phyloP scores from a whole-genome alignment of 768 basidiomycete species.

The Phaeotremella skinneri region DNA sequence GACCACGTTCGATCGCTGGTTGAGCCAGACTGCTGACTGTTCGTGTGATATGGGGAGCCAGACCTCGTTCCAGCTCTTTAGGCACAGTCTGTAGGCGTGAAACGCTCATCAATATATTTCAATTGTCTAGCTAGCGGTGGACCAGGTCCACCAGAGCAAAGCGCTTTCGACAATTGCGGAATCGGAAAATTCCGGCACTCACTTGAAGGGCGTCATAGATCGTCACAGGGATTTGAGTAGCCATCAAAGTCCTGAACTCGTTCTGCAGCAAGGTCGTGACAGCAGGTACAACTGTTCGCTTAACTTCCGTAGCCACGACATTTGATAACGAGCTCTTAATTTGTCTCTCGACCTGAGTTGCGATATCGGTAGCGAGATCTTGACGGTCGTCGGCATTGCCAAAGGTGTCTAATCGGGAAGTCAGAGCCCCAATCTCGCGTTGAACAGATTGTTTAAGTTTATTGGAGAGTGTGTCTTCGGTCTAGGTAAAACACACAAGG shows the following conservation, averaged over 20 bases:
- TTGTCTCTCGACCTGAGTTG: conserved; percentile 23
- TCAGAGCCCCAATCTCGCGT: conserved; percentile 21
- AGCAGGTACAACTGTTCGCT: conserved; percentile 31
- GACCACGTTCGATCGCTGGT: conserved; percentile 23
- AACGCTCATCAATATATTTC: too few relatives aligned
- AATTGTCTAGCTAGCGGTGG: too few relatives aligned
- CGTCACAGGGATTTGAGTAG: conserved; percentile 19
- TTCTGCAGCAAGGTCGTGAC: conserved; percentile 15
- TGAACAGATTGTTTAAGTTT: conserved; percentile 28
- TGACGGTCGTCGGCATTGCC: conserved; percentile 11
- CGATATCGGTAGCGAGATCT: conserved; percentile 21
- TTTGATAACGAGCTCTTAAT: conserved; percentile 23
- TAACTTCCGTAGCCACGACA: conserved; percentile 25
- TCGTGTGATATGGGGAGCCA: conserved; percentile 27
- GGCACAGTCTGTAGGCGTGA: conserved; percentile 23
- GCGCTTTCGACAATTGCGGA: too few relatives aligned
- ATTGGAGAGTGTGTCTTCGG: conserved; percentile 33
- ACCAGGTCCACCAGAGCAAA: too few relatives aligned
- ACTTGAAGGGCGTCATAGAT: conserved; percentile 22
- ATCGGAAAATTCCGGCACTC: too few relatives aligned
- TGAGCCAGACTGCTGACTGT: conserved; percentile 19
- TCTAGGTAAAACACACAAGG: too few relatives aligned
- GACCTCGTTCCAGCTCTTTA: conserved; percentile 27
- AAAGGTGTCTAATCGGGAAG: conserved; percentile 24
- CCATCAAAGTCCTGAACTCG: conserved; percentile 24